Conservation (phyloP, 1,284 basidiomycete genomes). For the Singerocomus rubriflavus region DNA sequence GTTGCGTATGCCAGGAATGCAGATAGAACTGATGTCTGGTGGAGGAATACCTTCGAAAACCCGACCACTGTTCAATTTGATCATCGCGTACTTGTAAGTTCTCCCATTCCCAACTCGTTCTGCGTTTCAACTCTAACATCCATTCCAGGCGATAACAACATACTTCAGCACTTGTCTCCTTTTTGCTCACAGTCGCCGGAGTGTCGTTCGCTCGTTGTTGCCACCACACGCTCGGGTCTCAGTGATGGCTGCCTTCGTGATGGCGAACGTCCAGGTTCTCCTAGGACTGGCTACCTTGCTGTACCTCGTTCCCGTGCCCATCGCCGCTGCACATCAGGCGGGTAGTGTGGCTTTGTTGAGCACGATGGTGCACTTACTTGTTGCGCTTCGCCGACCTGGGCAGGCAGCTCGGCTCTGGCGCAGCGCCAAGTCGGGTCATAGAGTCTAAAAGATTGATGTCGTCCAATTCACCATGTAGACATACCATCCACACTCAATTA, state of each 20-base stretch:
- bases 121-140: not conserved
- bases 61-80: slow-evolving; percentile 98
- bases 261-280: slow-evolving; percentile 84
- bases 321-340: slow-evolving; percentile 94
- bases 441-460: slow-evolving; percentile 1
- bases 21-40: slow-evolving; percentile 77
- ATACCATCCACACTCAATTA: slow-evolving; percentile 27
- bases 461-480: slow-evolving; percentile 12
- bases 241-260: slow-evolving; percentile 68
- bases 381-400: slow-evolving; percentile 72
- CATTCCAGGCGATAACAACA: slow-evolving; percentile 74
- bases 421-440: slow-evolving; percentile 28
- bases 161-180: slow-evolving; percentile 70
- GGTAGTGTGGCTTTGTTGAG: slow-evolving; percentile 89
- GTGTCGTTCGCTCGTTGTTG: slow-evolving; percentile 55
- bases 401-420: slow-evolving; percentile 65
- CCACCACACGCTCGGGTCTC: slow-evolving; percentile 67
- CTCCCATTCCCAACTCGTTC: not conserved
- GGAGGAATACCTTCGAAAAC: slow-evolving; percentile 96
- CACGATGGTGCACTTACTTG: slow-evolving; percentile 76
- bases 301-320: slow-evolving; percentile 90
- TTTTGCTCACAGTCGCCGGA: slow-evolving; percentile 54
- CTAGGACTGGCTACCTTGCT: slow-evolving; percentile 91
- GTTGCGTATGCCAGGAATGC: slow-evolving; percentile 64
- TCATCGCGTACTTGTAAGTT: slow-evolving; percentile 83